A percentile compares a stretch with the other conserved stretches of the same genome.
Evolutionary conservation across 371 early-diverging fungal genomes (phyloP).

Genomic region (Rhizopus stolonifer): DNA sequence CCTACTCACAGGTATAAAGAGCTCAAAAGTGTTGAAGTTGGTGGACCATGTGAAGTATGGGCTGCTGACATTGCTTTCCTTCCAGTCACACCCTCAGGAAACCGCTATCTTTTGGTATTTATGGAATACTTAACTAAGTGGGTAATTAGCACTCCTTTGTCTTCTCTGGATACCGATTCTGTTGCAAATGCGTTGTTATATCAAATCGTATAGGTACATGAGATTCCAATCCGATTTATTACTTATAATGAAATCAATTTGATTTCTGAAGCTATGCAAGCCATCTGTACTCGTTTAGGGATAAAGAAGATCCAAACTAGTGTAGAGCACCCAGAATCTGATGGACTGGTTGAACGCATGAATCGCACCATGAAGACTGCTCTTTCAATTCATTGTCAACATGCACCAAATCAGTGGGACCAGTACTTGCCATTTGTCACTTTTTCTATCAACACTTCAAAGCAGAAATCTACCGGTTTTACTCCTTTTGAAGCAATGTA

Average conservation of each 20-base stretch:
- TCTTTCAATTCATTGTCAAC: slow-evolving; percentile 9
- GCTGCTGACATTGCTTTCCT: slow-evolving; percentile 23
- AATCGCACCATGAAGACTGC: slow-evolving; percentile 14
- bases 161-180: background rate
- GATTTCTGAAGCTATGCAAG: slow-evolving; percentile 14
- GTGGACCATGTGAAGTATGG: slow-evolving; percentile 19
- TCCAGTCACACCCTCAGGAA: slow-evolving; percentile 9
- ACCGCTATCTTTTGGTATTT: slow-evolving; percentile 18
- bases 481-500: slow-evolving; percentile 18
- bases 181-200: slow-evolving; percentile 2
- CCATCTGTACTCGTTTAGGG: background rate
- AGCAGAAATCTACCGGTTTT: slow-evolving; percentile 7
- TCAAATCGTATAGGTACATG: slow-evolving; percentile 2
- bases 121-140: slow-evolving; percentile 25
- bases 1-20: slow-evolving; percentile 8
- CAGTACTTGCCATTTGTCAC: slow-evolving; percentile 15
- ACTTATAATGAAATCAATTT: slow-evolving; percentile 20
- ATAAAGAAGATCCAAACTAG: slow-evolving; percentile 11
- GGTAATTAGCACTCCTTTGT: slow-evolving; percentile 11
- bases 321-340: slow-evolving; percentile 18
- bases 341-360: slow-evolving; percentile 15
- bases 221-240: slow-evolving; percentile 6
- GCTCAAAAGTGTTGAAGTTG: background rate
- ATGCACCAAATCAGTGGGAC: slow-evolving; percentile 12
- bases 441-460: slow-evolving; percentile 13